Conservation (phyloP, 345 rosid species). For the Cardamine resedifolia region DNA sequence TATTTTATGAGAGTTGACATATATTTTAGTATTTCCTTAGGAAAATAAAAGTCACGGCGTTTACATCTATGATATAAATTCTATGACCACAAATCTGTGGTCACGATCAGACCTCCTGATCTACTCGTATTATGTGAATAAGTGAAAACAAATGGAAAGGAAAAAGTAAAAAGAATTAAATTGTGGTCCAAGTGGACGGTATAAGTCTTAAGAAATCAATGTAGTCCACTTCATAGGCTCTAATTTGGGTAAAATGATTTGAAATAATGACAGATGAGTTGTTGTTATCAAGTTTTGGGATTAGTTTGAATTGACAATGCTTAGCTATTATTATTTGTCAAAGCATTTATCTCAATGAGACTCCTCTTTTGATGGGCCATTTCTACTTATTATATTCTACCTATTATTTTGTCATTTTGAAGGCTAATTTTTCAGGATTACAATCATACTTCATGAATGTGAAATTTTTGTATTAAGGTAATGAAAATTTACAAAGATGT, state of each 20-base stretch:
- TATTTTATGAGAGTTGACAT: background rate
- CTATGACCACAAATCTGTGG: background rate
- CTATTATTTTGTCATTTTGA: too few relatives aligned
- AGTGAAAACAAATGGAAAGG: background rate
- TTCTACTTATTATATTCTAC: constrained; percentile 6
- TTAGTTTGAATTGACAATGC: constrained; percentile 9
- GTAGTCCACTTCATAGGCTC: background rate
- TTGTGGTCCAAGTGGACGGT: constrained; percentile 18
- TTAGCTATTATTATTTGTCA: background rate
- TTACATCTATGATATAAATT: background rate
- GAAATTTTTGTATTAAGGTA: too few relatives aligned
- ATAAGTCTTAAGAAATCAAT: constrained; percentile 17
- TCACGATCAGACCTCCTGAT: background rate
- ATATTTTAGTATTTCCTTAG: background rate
- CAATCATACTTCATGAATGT: too few relatives aligned
- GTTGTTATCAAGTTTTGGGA: background rate
- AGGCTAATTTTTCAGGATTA: too few relatives aligned
- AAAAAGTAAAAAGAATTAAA: constrained; percentile 4
- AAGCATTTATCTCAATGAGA: background rate
- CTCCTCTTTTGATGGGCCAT: background rate
- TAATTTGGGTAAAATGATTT: constrained; percentile 14
- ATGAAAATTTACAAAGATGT: too few relatives aligned
- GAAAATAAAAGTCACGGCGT: background rate
- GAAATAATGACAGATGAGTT: constrained; percentile 4
- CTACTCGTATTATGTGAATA: background rate